These are phyloP conservation scores for Canavalia gladiata DNA, from an alignment of 306 rosid species.

Conservation along the genomic window DNA sequence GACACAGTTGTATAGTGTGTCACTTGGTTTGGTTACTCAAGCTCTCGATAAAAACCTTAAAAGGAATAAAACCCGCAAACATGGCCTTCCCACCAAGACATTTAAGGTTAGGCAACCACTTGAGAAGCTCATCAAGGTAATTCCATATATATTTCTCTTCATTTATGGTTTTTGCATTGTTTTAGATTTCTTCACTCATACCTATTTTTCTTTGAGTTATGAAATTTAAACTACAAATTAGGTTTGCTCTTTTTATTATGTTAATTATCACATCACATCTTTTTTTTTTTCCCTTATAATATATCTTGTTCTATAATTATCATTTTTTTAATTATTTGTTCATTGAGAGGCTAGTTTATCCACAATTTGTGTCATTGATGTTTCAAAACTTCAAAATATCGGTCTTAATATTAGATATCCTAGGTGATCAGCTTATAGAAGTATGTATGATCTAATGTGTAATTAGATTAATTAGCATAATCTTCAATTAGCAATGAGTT, in stretches of 20 bases:
- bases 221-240: no score
- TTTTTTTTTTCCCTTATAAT: no score
- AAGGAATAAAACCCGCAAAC: conserved; percentile 46
- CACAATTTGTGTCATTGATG: neutral
- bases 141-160: neutral
- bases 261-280: no score
- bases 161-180: neutral
- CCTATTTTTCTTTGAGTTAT: no score
- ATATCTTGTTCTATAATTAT: no score
- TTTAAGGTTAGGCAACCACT: conserved; percentile 65
- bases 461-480: no score
- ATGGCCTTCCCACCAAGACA: conserved; percentile 48
- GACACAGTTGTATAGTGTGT: conserved; percentile 70
- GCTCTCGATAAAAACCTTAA: conserved; percentile 57
- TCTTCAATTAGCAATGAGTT: no score
- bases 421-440: neutral
- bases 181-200: neutral
- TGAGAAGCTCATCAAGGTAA: conserved; percentile 74
- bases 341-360: neutral
- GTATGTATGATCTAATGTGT: no score
- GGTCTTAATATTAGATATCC: neutral
- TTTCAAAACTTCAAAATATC: neutral
- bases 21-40: conserved; percentile 73
- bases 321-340: no score
- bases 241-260: no score